Evolutionary conservation across 345 rosid species (phyloP), one percentile per base, ranked within the genome.

Genomic region (Odontarrhena argentea): DNA sequence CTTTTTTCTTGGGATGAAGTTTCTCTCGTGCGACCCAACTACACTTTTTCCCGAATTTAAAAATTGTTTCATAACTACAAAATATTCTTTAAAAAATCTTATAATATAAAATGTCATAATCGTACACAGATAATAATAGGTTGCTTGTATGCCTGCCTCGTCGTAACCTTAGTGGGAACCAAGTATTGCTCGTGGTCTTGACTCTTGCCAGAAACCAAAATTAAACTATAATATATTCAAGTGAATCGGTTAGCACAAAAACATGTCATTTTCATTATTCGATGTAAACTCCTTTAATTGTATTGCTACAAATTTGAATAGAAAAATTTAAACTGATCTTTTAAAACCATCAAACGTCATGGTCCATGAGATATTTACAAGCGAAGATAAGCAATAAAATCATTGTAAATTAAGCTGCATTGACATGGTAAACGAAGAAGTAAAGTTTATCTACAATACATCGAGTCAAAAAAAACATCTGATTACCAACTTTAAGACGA

Each of bases 141-240:
- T 64, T 56, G 28, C 26, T 65, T 64, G 28, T 15, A 56, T 56
- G 54, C 9, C 65, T 40, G 70, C 65, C 60, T 49, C 60, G 43
- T 64, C 65, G 40, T 65, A 49, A 57, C 47, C 65, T 65, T 66
- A 73, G 77, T 73, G 77, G 77, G 67, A 59, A 52, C 67, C 77
- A 65, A 44, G 72, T 73, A 14, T 65, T 53, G 60, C 38, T 38
- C 70, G 70, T 55, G 51, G 51, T 15, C 25, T 63, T 28, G 58
- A 63, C 50, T 25, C 25, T 61, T 60, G 6, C 7, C 13, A 51
- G 37, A 53, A n/a, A 13, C n/a, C 49, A 41, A 50, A 9, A n/a
- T 8, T 34, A 22, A 70, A 30, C 18, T 7, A 4, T 38, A 12
- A 28, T 4, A 2, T 34, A 37, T 43, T 2, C 2, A 60, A 22